phyloP scores from a whole-genome alignment of 2,329 filamentous ascomycete species.

The Fusarium sp. region DNA sequence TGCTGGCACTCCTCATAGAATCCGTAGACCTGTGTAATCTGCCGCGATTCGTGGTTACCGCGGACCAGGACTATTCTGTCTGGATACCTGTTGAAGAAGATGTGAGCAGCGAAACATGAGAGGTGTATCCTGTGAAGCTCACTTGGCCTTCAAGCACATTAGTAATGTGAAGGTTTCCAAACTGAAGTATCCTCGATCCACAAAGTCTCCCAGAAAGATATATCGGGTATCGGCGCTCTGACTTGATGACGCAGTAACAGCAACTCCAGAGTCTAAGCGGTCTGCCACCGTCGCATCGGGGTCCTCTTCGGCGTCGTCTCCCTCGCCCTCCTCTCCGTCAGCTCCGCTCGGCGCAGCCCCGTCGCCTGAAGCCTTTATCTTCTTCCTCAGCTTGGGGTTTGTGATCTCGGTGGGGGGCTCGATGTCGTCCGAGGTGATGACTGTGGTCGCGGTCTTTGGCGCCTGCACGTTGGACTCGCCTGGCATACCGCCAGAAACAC shows the following conservation, averaged over 20 bases:
- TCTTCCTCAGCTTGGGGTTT: conserved; percentile 87
- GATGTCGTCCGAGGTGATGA: conserved; percentile 91
- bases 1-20: conserved; percentile 99
- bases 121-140: conserved; percentile 35
- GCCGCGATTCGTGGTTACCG: conserved; percentile 96
- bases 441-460: conserved; percentile 75
- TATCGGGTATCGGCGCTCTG: conserved; percentile 68
- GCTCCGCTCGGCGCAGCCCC: conserved; percentile 63
- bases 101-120: conserved; percentile 36
- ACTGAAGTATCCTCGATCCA: conserved; percentile 97
- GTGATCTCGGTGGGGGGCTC: conserved; percentile 92
- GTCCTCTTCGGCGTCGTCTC: conserved; percentile 53
- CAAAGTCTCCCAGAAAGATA: conserved; percentile 85
- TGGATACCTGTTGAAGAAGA: conserved; percentile 75
- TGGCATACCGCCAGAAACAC: conserved; percentile 96
- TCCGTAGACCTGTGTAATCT: conserved; percentile 98
- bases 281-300: conserved; percentile 47
- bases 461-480: conserved; percentile 79
- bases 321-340: conserved; percentile 63
- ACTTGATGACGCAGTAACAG: conserved; percentile 49
- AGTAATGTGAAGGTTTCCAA: conserved; percentile 97
- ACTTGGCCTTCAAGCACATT: conserved; percentile 89
- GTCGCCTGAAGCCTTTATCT: conserved; percentile 69
- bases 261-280: conserved; percentile 52
- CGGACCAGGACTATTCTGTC: conserved; percentile 95